phyloP scores from a whole-genome alignment of 768 basidiomycete species.

The Suillus tomentosus region DNA sequence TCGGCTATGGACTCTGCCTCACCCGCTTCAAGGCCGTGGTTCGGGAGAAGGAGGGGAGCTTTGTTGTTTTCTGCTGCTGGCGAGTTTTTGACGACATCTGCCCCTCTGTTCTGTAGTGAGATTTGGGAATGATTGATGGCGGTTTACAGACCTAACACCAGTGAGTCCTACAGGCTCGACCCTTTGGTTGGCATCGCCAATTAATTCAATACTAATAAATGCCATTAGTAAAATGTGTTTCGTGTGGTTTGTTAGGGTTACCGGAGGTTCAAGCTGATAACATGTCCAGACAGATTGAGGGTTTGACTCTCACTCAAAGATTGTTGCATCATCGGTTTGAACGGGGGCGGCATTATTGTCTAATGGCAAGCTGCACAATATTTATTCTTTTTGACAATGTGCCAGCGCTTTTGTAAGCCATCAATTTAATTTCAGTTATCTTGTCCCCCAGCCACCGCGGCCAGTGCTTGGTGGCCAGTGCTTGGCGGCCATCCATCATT shows the following conservation, averaged over 20 bases:
- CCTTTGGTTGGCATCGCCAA: background rate
- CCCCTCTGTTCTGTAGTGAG: background rate
- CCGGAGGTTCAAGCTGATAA: background rate
- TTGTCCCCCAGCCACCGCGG: no score
- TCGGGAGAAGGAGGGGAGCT: background rate
- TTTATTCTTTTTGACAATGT: background rate
- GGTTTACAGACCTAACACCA: background rate
- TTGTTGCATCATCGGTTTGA: background rate
- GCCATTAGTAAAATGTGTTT: background rate
- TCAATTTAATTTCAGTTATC: no score
- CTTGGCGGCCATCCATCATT: no score
- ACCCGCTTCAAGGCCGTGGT: background rate
- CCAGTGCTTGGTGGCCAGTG: no score
- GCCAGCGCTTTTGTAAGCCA: no score
- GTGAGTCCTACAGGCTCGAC: background rate
- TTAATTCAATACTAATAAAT: background rate
- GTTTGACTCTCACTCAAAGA: background rate
- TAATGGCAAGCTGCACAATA: no score
- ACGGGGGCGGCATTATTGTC: background rate
- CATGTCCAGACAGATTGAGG: background rate
- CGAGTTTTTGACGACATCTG: background rate
- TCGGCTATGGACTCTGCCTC: background rate
- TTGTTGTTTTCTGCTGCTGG: background rate
- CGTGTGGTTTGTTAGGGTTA: background rate
- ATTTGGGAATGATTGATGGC: background rate